phyloP scores from a whole-genome alignment of 441 rosid species.

The Pelargonium cotyledonis region DNA sequence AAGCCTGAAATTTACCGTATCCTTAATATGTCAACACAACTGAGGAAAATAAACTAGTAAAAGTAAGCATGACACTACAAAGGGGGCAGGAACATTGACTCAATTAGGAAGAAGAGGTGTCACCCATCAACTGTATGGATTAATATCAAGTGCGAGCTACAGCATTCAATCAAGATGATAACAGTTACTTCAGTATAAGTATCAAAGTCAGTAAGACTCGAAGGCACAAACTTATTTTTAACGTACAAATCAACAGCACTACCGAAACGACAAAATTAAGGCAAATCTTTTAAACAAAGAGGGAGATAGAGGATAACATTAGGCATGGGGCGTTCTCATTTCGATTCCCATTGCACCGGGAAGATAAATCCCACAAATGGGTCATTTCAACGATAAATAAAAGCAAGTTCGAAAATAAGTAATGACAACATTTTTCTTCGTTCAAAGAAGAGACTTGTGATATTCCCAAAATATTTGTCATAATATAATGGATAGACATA shows the following conservation, averaged over 20 bases:
- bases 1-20: conserved; percentile 46
- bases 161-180: background rate
- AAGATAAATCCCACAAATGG: background rate
- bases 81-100: background rate
- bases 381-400: background rate
- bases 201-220: too few species aligned
- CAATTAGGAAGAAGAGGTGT: background rate
- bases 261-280: background rate
- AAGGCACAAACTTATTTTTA: too few species aligned
- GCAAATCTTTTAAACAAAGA: background rate
- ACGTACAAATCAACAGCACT: too few species aligned
- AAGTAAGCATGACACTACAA: conserved; percentile 1
- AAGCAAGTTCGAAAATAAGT: too few species aligned
- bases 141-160: background rate
- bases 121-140: background rate
- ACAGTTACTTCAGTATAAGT: background rate
- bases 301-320: background rate
- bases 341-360: background rate
- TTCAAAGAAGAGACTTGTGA: too few species aligned
- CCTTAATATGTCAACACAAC: too few species aligned
- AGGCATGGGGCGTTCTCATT: background rate
- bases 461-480: too few species aligned
- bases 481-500: too few species aligned
- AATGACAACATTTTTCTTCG: too few species aligned
- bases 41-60: background rate